phyloP scores from a whole-genome alignment of 2,329 filamentous ascomycete genomes.

The Xylaria polymorpha region DNA sequence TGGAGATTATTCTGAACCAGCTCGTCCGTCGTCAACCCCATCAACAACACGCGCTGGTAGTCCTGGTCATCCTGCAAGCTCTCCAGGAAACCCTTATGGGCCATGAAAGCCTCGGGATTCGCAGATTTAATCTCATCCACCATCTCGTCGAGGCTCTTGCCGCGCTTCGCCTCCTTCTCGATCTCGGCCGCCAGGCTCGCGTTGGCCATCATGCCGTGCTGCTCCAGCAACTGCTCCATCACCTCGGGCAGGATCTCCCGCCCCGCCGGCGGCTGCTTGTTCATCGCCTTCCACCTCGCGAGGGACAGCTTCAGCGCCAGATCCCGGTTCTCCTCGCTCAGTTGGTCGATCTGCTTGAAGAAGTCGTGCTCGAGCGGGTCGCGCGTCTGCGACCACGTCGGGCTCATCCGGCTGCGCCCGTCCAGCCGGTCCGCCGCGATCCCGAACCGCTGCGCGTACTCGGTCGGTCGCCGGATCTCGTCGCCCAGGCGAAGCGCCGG shows the following conservation, averaged over 20 bases:
- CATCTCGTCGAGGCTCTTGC: slow-evolving; percentile 38
- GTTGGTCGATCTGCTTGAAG: slow-evolving; percentile 37
- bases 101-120: slow-evolving; percentile 1
- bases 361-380: slow-evolving; percentile 38
- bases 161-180: not conserved
- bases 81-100: slow-evolving; percentile 39
- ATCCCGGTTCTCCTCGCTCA: slow-evolving; percentile 29
- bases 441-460: slow-evolving; percentile 46
- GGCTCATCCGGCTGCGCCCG: slow-evolving; percentile 48
- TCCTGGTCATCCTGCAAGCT: slow-evolving; percentile 44
- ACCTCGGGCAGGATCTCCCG: slow-evolving; percentile 38
- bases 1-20: slow-evolving; percentile 38
- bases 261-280: not conserved
- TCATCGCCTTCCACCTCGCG: not conserved
- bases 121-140: slow-evolving; percentile 22
- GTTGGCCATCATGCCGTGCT: slow-evolving; percentile 26
- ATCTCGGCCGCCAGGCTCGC: slow-evolving; percentile 30
- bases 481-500: slow-evolving; percentile 45
- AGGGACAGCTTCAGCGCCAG: slow-evolving; percentile 18
- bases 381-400: slow-evolving; percentile 41
- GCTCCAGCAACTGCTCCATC: slow-evolving; percentile 34
- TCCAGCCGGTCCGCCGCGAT: slow-evolving; percentile 43
- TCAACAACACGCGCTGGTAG: slow-evolving; percentile 44
- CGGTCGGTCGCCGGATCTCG: slow-evolving; percentile 38
- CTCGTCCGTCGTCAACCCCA: slow-evolving; percentile 48